Evolutionary conservation across 2,329 filamentous ascomycete species (phyloP).

Genomic region (Cordyceps cateniannulata): DNA sequence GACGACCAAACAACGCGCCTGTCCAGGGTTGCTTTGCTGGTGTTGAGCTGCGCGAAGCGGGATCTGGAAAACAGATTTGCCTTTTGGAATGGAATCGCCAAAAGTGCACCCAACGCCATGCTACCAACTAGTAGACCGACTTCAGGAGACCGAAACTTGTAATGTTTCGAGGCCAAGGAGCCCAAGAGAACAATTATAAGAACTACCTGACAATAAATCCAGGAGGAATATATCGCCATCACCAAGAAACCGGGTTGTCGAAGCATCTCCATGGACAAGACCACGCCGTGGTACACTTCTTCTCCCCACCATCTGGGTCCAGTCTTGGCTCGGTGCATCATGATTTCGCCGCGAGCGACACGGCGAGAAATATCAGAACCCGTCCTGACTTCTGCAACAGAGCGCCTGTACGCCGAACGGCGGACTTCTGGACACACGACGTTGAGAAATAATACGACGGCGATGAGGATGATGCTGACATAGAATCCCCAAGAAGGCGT

Average conservation of each 20-base stretch:
- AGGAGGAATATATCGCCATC: constrained; percentile 65
- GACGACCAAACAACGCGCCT: constrained; percentile 62
- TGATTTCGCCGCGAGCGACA: constrained; percentile 66
- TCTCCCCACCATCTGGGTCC: constrained; percentile 73
- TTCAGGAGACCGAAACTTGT: constrained; percentile 54
- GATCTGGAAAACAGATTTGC: constrained; percentile 62
- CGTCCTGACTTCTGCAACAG: constrained; percentile 56
- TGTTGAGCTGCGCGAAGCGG: constrained; percentile 50
- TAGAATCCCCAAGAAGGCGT: constrained; percentile 72
- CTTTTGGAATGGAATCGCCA: constrained; percentile 68
- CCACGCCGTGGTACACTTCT: constrained; percentile 64
- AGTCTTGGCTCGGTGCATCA: constrained; percentile 65
- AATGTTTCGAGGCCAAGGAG: constrained; percentile 62
- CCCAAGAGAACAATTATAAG: constrained; percentile 67
- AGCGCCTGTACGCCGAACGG: constrained; percentile 60
- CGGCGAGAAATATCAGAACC: constrained; percentile 47
- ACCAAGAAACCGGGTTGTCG: constrained; percentile 68
- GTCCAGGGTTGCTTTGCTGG: constrained; percentile 61
- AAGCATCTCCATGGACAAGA: constrained; percentile 63
- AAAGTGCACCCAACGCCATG: constrained; percentile 60
- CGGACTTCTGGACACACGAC: constrained; percentile 67
- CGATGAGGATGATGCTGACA: constrained; percentile 61
- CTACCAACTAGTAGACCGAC: constrained; percentile 62
- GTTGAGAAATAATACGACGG: constrained; percentile 60
- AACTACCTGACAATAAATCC: constrained; percentile 73